phyloP scores from a whole-genome alignment of 768 basidiomycete genomes.

The Trametes elegans region DNA sequence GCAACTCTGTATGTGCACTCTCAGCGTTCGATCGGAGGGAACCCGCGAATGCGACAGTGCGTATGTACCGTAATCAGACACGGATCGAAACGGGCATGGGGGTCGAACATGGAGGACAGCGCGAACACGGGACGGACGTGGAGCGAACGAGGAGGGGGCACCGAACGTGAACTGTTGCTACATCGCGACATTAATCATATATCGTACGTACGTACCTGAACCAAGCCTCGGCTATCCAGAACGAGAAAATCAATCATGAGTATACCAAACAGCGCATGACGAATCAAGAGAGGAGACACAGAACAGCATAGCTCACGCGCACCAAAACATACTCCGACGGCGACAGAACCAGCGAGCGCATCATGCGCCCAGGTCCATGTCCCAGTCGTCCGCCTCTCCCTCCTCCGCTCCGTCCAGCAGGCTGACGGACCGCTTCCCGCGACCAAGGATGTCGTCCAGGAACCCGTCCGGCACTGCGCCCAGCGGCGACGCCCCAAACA shows the following conservation, averaged over 20 bases:
- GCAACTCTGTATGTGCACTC: not conserved
- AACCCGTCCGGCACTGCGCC: conserved; percentile 61
- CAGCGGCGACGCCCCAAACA: conserved; percentile 62
- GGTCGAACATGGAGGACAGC: too few species aligned
- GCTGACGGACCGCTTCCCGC: not conserved
- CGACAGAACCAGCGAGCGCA: too few species aligned
- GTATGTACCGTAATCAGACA: too few species aligned
- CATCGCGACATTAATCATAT: conserved; percentile 10
- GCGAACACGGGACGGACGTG: not conserved
- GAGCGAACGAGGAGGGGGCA: not conserved
- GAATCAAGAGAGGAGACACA: conserved; percentile 2
- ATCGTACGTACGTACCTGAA: conserved; percentile 4
- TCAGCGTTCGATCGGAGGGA: too few species aligned
- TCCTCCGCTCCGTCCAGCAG: not conserved
- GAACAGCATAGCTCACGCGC: conserved; percentile 7
- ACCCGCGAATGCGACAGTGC: not conserved
- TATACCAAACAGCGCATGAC: conserved; percentile 8
- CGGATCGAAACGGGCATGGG: not conserved
- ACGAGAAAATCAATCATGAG: conserved; percentile 7
- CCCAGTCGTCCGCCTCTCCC: conserved; percentile 13
- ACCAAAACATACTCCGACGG: not conserved
- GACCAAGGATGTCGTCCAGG: conserved; percentile 57
- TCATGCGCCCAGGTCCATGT: conserved; percentile 17
- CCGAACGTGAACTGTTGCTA: conserved; percentile 9
- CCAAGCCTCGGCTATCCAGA: conserved; percentile 1